Conservation (phyloP, 768 basidiomycete species). For the Auriscalpium orientale region DNA sequence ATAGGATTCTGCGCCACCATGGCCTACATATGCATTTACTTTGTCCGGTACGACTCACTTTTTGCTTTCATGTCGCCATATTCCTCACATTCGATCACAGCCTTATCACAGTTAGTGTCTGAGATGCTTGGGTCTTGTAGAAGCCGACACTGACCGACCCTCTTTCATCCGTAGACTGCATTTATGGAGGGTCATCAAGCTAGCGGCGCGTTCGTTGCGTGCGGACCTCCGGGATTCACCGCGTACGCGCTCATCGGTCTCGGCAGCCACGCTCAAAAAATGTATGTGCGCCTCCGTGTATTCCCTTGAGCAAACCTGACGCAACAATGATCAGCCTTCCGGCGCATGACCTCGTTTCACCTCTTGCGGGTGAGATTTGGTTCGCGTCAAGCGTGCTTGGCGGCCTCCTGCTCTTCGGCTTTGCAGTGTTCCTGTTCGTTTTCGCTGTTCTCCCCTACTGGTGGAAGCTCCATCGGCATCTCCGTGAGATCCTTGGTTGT, state of each 20-base stretch:
- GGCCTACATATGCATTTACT: constrained; percentile 43
- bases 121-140: background rate
- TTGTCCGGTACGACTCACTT: constrained; percentile 28
- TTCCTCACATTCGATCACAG: constrained; percentile 12
- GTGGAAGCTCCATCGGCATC: constrained; percentile 40
- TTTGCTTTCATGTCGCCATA: background rate
- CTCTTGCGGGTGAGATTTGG: constrained; percentile 37
- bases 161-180: constrained; percentile 28
- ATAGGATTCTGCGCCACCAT: constrained; percentile 41
- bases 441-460: constrained; percentile 39
- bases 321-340: constrained; percentile 21
- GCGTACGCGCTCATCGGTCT: constrained; percentile 40
- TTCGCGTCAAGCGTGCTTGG: constrained; percentile 33
- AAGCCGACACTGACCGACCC: background rate
- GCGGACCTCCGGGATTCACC: constrained; percentile 43
- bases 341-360: constrained; percentile 28
- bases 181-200: constrained; percentile 42
- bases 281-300: constrained; percentile 23
- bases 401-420: constrained; percentile 35
- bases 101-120: constrained; percentile 30
- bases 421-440: constrained; percentile 40
- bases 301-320: background rate
- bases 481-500: constrained; percentile 41
- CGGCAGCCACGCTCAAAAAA: constrained; percentile 28
- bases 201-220: constrained; percentile 40